A percentile compares a stretch with the other conserved stretches of the same genome.
phyloP scores from a whole-genome alignment of 495 filamentous ascomycete species.

The Amorphotheca resinae region DNA sequence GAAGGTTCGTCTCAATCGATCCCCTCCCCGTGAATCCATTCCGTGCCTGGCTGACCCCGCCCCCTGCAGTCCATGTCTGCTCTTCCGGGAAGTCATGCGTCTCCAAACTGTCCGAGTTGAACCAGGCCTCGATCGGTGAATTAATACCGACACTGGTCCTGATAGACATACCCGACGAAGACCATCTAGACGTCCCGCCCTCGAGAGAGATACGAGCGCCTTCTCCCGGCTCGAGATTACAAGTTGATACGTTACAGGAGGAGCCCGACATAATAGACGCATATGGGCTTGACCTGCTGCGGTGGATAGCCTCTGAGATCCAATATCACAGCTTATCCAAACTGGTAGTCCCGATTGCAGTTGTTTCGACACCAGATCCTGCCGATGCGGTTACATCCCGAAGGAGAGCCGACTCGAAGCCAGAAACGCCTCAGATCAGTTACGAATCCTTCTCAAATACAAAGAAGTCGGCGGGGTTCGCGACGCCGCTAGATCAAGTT shows the following conservation, averaged over 20 bases:
- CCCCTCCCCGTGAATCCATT: no score
- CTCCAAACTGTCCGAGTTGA: conserved; percentile 52
- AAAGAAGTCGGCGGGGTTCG: conserved; percentile 23
- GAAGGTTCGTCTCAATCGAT: conserved; percentile 27
- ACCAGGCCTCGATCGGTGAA: conserved; percentile 46
- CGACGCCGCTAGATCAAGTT: conserved; percentile 27
- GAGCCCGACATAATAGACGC: conserved; percentile 30
- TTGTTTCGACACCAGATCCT: conserved; percentile 31
- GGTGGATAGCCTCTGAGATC: conserved; percentile 56
- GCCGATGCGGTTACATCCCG: background rate
- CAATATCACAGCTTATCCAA: conserved; percentile 59
- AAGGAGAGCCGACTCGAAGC: conserved; percentile 3
- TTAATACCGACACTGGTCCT: conserved; percentile 65
- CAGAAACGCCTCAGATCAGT: conserved; percentile 4
- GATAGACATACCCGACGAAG: conserved; percentile 52
- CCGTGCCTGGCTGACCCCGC: conserved; percentile 4
- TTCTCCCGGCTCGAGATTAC: conserved; percentile 31
- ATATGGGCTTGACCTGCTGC: conserved; percentile 56
- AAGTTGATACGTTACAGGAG: conserved; percentile 22
- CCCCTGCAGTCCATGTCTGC: conserved; percentile 64
- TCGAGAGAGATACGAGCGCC: conserved; percentile 22
- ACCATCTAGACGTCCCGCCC: conserved; percentile 27
- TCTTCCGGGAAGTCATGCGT: conserved; percentile 58
- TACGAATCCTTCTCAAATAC: conserved; percentile 20
- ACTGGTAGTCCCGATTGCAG: conserved; percentile 59